Conservation (phyloP, 768 basidiomycete genomes). For the Atractiella rhizophila region DNA sequence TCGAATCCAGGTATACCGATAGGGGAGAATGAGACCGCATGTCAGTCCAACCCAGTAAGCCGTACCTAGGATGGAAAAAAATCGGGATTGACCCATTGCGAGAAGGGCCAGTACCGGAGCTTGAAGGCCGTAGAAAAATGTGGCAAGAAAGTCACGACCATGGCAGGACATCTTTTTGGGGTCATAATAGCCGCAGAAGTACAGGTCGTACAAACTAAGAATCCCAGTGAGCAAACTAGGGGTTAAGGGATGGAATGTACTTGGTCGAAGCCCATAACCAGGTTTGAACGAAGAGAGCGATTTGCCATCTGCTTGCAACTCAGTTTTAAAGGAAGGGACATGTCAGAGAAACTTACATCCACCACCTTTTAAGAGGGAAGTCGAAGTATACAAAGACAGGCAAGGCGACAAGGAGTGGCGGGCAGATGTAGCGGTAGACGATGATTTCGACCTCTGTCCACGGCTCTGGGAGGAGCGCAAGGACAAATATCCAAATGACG, state of each 20-base stretch:
- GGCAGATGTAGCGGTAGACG: conserved; percentile 28
- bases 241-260: conserved; percentile 13
- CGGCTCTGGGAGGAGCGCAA: conserved; percentile 30
- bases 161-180: conserved; percentile 14
- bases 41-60: conserved; percentile 19
- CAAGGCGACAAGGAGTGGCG: conserved; percentile 13
- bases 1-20: conserved; percentile 13
- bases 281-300: conserved; percentile 27
- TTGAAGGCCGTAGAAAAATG: conserved; percentile 15
- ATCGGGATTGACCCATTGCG: conserved; percentile 21
- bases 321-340: conserved; percentile 37
- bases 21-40: conserved; percentile 16
- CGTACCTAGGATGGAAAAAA: conserved; percentile 17
- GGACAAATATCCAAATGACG: conserved; percentile 41
- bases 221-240: too few species aligned
- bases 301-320: conserved; percentile 36
- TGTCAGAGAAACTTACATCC: conserved; percentile 34
- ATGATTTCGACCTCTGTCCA: conserved; percentile 31
- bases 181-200: too few species aligned
- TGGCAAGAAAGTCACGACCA: conserved; percentile 19
- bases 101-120: conserved; percentile 22
- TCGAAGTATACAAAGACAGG: conserved; percentile 18
- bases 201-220: too few species aligned
- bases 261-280: conserved; percentile 33
- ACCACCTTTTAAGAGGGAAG: too few species aligned